Base-by-base conservation (phyloP, 1,284 basidiomycete genomes). In the Vanrija pseudolonga region DNA sequence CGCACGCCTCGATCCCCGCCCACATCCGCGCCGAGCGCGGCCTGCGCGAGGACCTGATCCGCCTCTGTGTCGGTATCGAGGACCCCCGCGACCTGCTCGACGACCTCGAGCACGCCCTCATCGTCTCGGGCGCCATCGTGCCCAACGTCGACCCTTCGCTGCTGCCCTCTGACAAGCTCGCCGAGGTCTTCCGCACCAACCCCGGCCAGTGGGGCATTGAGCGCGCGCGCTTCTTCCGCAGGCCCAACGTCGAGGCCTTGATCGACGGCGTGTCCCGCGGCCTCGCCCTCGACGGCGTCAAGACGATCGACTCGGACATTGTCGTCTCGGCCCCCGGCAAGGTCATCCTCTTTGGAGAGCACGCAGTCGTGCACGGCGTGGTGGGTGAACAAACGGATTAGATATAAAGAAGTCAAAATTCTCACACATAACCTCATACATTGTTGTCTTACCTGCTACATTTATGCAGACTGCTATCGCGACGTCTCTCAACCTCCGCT, bases 1-100 rank as follows among this genome's bases (percentile, higher is more conserved):
- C 92, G 92, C 96, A 99, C 76, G 94, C 96, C 24, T 98, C 94
- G 39, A 99, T 99, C 65, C 93, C 97, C 69, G 85, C 95, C 28
- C 49, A 36, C 36, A 86, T 87, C 20, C 88, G 96, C 37, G 92
- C 91, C 24, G 93, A 86, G 50, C 89, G 96, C 56, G 92, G 94
- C 46, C 82, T 99, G 26, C 96, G 95, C 23, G 96, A 99, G 75
- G 91, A 98, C 76, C 83, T 99, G 53, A 98, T 99, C 68, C 89
- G 96, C 45, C 84, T 98, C 36, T 99, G 96, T 71, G 92, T 98
- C 65, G 96, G 96, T 62, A 98, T 99, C 64, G 96, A 99, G 78
- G 95, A 98, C 76, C 82, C 89, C 4, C 82, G 84, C 47, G 96
- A 98, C 77, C 81, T 99, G 37, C 80, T 98, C 47, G 94, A 96